Percentiles rank a stretch among this genome's conserved stretches.
These are phyloP conservation scores for Penicillium psychrofluorescens DNA, from an alignment of 495 filamentous ascomycete genomes.

Conservation along the genomic window DNA sequence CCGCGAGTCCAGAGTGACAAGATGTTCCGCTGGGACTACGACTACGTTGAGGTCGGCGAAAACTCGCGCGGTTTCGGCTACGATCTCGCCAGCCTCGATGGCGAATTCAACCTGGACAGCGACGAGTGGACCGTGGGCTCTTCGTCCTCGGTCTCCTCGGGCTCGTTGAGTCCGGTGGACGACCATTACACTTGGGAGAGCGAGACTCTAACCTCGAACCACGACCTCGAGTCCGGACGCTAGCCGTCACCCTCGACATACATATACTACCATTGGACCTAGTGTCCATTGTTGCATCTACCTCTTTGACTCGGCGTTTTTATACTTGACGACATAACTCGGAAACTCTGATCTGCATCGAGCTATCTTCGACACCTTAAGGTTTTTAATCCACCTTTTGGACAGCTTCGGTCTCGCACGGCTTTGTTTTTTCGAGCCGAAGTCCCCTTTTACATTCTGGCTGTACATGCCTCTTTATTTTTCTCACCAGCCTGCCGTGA, in stretches of 20 bases:
- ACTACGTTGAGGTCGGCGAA: slow-evolving; percentile 80
- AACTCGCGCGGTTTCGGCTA: slow-evolving; percentile 47
- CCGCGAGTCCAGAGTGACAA: slow-evolving; percentile 77
- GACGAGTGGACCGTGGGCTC: slow-evolving; percentile 72
- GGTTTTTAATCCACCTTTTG: slow-evolving; percentile 26
- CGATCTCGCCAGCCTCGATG: slow-evolving; percentile 47
- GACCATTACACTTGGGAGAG: slow-evolving; percentile 58
- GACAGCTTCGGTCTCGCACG: slow-evolving; percentile 13
- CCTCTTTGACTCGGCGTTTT: slow-evolving; percentile 34
- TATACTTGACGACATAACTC: slow-evolving; percentile 33
- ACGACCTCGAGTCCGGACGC: slow-evolving; percentile 44
- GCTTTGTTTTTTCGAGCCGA: slow-evolving; percentile 11
- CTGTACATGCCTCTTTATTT: slow-evolving; percentile 24
- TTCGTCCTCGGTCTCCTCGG: slow-evolving; percentile 61
- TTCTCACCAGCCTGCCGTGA: slow-evolving; percentile 3
- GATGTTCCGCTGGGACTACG: slow-evolving; percentile 88
- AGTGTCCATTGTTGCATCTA: slow-evolving; percentile 17
- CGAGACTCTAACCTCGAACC: slow-evolving; percentile 48
- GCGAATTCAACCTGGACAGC: slow-evolving; percentile 51
- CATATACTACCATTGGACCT: slow-evolving; percentile 19
- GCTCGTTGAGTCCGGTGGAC: slow-evolving; percentile 53
- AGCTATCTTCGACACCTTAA: slow-evolving; percentile 38
- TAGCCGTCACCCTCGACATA: slow-evolving; percentile 19
- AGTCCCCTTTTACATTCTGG: slow-evolving; percentile 23
- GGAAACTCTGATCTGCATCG: slow-evolving; percentile 35